Evolutionary conservation across 106 monocot species (phyloP).

Genomic region (Cymbidium sinense): DNA sequence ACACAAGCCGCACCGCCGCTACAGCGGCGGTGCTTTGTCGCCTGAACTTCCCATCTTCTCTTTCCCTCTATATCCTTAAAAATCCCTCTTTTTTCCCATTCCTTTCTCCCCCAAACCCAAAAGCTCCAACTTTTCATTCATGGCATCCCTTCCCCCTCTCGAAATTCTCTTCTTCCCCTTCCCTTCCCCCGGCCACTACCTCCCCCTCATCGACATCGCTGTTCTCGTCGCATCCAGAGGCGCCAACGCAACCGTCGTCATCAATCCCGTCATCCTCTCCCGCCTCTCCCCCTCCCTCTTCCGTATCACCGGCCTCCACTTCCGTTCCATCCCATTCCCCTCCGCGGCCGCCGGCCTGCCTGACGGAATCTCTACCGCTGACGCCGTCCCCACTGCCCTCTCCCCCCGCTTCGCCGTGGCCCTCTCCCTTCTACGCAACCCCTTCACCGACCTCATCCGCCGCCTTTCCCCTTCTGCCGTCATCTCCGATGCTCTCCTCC

Average conservation of each 20-base stretch:
- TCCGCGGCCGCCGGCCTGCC: constrained; percentile 11
- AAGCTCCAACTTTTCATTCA: background rate
- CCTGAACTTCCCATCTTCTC: background rate
- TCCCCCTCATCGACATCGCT: constrained; percentile 38
- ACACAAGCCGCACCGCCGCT: background rate
- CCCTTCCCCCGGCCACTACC: constrained; percentile 33
- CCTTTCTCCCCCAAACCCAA: background rate
- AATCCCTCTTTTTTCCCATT: background rate
- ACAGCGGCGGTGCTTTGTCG: background rate
- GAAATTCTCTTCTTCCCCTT: constrained; percentile 26
- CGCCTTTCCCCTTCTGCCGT: constrained; percentile 18
- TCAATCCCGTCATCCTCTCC: constrained; percentile 22
- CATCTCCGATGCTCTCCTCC: constrained; percentile 25
- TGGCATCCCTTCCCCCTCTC: background rate
- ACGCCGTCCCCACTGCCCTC: constrained; percentile 13
- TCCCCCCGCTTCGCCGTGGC: constrained; percentile 16
- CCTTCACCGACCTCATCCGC: constrained; percentile 18
- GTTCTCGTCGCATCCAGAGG: constrained; percentile 23
- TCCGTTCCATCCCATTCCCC: constrained; percentile 20
- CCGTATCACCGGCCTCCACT: constrained; percentile 5
- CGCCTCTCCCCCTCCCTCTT: constrained; percentile 12
- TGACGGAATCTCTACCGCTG: constrained; percentile 19
- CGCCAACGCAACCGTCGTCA: constrained; percentile 24
- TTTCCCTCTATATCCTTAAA: background rate
- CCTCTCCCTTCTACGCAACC: constrained; percentile 19